Evolutionary conservation across 306 rosid species (phyloP).

Genomic region (Ormosia semicastrata): DNA sequence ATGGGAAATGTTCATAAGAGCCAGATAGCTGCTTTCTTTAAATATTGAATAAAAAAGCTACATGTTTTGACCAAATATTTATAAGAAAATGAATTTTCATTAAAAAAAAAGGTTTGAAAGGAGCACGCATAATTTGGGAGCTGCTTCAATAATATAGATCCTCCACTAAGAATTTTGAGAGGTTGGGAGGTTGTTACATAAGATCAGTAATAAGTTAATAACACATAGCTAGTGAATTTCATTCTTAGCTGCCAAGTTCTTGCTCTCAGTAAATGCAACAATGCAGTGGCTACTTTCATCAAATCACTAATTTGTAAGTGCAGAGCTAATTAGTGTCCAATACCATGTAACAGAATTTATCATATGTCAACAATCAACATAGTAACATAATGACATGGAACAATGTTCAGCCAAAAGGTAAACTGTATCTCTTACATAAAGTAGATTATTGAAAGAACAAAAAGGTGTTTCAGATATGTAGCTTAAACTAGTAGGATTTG

Average conservation of each 20-base stretch:
- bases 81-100: not conserved
- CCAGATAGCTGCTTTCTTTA: not conserved
- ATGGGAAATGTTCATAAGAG: not conserved
- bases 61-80: not conserved
- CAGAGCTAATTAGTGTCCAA: not conserved
- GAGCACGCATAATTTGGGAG: not conserved
- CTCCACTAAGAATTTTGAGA: not conserved
- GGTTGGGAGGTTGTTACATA: not conserved
- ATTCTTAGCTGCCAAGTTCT: not conserved
- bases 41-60: not conserved
- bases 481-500: not conserved
- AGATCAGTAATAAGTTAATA: not conserved
- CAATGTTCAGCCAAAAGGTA: not conserved
- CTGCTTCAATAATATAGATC: conserved; percentile 15
- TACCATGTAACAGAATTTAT: not conserved
- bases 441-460: not conserved
- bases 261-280: not conserved
- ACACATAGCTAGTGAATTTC: not conserved
- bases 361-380: not conserved
- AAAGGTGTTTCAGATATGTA: not conserved
- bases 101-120: not conserved
- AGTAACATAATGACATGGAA: not conserved
- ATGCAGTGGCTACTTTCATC: not conserved
- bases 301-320: not conserved
- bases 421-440: not conserved